Evolutionary conservation across 371 early-diverging fungal species (phyloP).

Genomic region (Rhizopus microsporus): DNA sequence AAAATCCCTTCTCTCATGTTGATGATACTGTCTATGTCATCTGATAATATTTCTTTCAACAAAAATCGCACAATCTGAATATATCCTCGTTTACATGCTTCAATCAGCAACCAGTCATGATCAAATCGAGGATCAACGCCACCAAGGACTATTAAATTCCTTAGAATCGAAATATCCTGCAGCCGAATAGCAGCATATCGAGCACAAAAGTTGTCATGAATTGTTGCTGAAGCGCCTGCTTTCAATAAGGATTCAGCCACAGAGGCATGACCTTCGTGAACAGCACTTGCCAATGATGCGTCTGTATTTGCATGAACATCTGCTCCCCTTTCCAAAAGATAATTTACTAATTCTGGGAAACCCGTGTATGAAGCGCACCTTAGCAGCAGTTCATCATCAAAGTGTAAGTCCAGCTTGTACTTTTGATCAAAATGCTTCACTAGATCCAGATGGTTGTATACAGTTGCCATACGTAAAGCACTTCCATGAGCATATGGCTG

Average conservation of each 20-base stretch:
- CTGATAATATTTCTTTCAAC: constrained; percentile 6
- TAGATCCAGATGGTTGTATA: constrained; percentile 29
- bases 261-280: constrained; percentile 22
- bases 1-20: constrained; percentile 23
- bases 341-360: constrained; percentile 54
- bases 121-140: constrained; percentile 30
- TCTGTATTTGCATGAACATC: constrained; percentile 46
- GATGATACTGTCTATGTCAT: neutral
- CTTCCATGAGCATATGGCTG: constrained; percentile 16
- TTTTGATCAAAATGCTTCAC: constrained; percentile 26
- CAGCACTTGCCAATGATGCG: constrained; percentile 41
- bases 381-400: constrained; percentile 26
- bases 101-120: constrained; percentile 26
- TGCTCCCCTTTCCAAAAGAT: constrained; percentile 52
- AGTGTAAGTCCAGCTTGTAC: constrained; percentile 28
- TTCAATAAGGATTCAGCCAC: constrained; percentile 28
- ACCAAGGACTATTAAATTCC: constrained; percentile 16
- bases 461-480: constrained; percentile 30
- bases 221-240: constrained; percentile 32
- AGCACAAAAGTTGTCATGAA: constrained; percentile 28
- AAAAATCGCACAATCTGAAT: constrained; percentile 9
- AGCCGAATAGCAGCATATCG: constrained; percentile 23
- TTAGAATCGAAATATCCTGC: constrained; percentile 15
- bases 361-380: constrained; percentile 59
- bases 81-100: constrained; percentile 20